Evolutionary conservation across 2,329 filamentous ascomycete genomes (phyloP).

Genomic region (Ascochyta pisi): DNA sequence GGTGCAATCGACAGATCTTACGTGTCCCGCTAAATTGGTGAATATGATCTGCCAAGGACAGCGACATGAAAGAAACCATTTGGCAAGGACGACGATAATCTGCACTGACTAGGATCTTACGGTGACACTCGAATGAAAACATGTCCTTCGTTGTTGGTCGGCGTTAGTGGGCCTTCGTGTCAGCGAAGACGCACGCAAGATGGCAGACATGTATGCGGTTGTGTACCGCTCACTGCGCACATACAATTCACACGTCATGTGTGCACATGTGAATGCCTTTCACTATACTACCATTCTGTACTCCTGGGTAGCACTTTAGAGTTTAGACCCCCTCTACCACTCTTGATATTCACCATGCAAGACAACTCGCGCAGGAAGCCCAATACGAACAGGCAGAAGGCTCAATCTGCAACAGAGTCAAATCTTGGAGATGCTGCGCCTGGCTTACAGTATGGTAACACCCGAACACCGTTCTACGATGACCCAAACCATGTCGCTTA

Average conservation of each 20-base stretch:
- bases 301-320: neutral
- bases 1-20: neutral
- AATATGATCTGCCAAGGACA: neutral
- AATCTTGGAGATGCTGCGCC: neutral
- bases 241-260: neutral
- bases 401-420: neutral
- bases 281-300: neutral
- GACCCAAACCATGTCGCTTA: neutral
- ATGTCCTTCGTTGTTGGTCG: neutral
- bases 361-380: conserved; percentile 1
- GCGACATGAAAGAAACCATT: neutral
- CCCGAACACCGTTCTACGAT: neutral
- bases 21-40: neutral
- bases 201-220: neutral
- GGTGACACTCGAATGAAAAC: neutral
- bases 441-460: neutral
- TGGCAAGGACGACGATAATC: neutral
- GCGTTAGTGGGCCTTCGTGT: neutral
- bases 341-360: neutral
- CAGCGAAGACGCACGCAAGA: neutral
- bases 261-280: neutral
- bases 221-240: neutral
- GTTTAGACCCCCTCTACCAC: neutral
- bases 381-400: neutral
- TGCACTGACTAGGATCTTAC: neutral